Evolutionary conservation across 2,329 filamentous ascomycete genomes (phyloP), one percentile per base, ranked within the genome.

Genomic region (Monosporascus sp.): DNA sequence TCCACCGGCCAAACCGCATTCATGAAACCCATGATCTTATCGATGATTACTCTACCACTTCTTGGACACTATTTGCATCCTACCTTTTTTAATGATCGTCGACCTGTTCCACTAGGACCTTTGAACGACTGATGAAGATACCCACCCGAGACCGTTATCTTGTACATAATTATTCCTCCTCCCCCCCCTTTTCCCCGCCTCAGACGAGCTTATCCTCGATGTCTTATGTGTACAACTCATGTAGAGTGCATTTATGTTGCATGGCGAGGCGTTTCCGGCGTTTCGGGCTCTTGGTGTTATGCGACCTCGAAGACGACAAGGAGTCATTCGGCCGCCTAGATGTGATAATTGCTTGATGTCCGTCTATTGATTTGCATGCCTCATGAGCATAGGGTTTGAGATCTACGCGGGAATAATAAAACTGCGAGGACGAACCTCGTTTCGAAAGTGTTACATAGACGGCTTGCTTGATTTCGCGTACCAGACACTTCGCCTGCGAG

Each of bases 51-150:
- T 54, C 51, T 54, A 55, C 53, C 58, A 58, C 54, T 49, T 49
- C 40, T 19, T 45, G 37, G 40, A 11, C 19, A 22, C 31, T 52
- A 46, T 59, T 49, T 49, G 51, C 46, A 55, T 54, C 55, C 56
- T 57, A 52, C 38, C 38, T 37, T 47, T 46, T 55, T 54, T 57
- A 56, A 60, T 55, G 54, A 35, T 50, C 54, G 52, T 57, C 51
- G 54, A 53, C 49, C 50, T 54, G 51, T 50, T 54, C 56, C 46
- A 44, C 48, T 38, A 51, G 50, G 49, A 46, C 58, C 20, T 41
- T 48, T 62, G 59, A 61, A 64, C 61, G 61, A 64, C 56, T 64
- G 57, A 64, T 58, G 61, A 64, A 62, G 61, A 63, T 64, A 64
- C 61, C 61, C 61, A 53, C 51, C 52, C 52, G 56, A 54, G 38